Evolutionary conservation across 2,329 filamentous ascomycete genomes (phyloP).

Genomic region (Emergomyces pasteurianus): DNA sequence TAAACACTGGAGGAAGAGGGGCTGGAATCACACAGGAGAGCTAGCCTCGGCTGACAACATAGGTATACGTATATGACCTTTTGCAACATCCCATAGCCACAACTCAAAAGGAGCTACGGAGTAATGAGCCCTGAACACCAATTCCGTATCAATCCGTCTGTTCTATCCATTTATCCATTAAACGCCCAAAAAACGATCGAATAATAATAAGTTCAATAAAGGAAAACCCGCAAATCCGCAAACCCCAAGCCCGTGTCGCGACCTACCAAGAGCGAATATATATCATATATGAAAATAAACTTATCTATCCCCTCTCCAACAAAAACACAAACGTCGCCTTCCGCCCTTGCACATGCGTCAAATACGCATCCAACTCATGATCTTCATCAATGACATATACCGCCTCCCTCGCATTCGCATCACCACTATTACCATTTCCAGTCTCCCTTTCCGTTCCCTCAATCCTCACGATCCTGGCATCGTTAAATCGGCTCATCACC

Average conservation of each 20-base stretch:
- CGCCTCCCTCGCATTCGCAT: background rate
- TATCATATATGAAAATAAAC: background rate
- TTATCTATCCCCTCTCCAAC: background rate
- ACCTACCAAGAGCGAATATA: background rate
- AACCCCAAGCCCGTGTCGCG: background rate
- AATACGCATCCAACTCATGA: slow-evolving; percentile 59
- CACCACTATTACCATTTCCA: slow-evolving; percentile 41
- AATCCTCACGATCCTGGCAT: slow-evolving; percentile 46
- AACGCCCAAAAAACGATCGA: no score
- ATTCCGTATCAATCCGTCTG: no score
- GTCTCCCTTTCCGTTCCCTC: slow-evolving; percentile 54
- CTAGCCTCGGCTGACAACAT: no score
- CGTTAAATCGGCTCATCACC: slow-evolving; percentile 50
- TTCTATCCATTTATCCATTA: no score
- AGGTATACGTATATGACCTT: no score
- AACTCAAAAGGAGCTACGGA: no score
- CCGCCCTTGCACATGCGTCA: slow-evolving; percentile 49
- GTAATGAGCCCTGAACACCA: no score
- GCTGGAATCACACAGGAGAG: no score
- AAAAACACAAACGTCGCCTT: slow-evolving; percentile 43
- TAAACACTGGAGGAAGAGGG: no score
- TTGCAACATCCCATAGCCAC: no score
- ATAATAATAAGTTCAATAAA: no score
- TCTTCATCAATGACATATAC: slow-evolving; percentile 48
- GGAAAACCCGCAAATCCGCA: background rate